These are phyloP conservation scores for Trypanosoma congolense DNA, from an alignment of 208 protist genomes.

Conservation along the genomic window DNA sequence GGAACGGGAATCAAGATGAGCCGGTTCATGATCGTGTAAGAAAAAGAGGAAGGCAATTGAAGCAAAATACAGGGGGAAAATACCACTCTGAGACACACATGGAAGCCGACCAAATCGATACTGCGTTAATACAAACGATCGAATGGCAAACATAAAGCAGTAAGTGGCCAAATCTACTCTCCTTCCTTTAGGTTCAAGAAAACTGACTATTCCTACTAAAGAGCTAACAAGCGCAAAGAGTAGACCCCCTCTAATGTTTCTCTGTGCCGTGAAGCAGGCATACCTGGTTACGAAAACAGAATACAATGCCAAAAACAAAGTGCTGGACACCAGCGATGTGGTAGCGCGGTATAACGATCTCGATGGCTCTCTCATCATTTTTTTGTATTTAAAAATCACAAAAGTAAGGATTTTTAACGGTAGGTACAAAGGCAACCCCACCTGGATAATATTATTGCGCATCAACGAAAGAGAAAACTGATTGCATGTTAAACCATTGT, in stretches of 20 bases:
- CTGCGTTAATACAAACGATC: conserved; percentile 75
- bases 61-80: conserved; percentile 70
- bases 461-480: conserved; percentile 48
- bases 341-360: conserved; percentile 38
- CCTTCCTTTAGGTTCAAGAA: conserved; percentile 78
- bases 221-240: conserved; percentile 41
- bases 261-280: conserved; percentile 56
- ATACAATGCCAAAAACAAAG: conserved; percentile 79
- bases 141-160: conserved; percentile 69
- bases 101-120: conserved; percentile 64
- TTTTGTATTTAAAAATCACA: conserved; percentile 53
- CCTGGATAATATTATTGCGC: conserved; percentile 48
- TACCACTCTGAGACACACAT: conserved; percentile 64
- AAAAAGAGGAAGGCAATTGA: conserved; percentile 72
- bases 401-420: conserved; percentile 62
- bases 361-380: conserved; percentile 38
- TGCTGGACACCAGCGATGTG: conserved; percentile 52
- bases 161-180: conserved; percentile 83
- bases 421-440: conserved; percentile 75
- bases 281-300: conserved; percentile 51
- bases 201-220: conserved; percentile 52
- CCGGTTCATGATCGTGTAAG: conserved; percentile 75
- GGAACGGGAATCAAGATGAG: conserved; percentile 41
- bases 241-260: conserved; percentile 44
- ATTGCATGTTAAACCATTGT: conserved; percentile 72